Evolutionary conservation across 2,329 filamentous ascomycete species (phyloP), one percentile per base, ranked within the genome.

Genomic region (Aspergillus versicolor): DNA sequence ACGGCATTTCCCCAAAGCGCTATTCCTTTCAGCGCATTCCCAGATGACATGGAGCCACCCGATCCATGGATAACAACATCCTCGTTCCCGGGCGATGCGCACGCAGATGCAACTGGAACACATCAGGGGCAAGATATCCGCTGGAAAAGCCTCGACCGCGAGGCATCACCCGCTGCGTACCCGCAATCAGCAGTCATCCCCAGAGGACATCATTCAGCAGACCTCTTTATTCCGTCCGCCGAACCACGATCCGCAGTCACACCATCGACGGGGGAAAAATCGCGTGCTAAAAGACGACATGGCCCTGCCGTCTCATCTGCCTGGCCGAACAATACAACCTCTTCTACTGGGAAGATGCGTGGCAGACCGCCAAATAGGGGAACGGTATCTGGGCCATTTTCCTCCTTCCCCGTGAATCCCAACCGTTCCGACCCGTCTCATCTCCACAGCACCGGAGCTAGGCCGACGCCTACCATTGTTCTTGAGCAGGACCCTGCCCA

Each of bases 271-370:
- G 63, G 67, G 4, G 73, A 75, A 9, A 52, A 87, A 81, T 61
- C 73, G 15, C 70, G 71, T 12, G 60, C 68, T 15, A 70, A 69
- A 54, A 81, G 88, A 54, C 84, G 90, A 4, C 89, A 95, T 70
- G 92, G 92, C 0, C 89, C 91, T 0, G 91, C 90, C 6, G 91
- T 96, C 0, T 96, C 92, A 1, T 96, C 92, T 9, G 92, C 92
- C 1, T 97, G 92, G 92, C 86, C 88, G 54, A 85, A 85, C 61
- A 84, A 82, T 57, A 84, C 84, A 15, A 79, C 81, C 40, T 80
- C 85, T 12, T 77, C 84, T 1, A 84, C 81, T 4, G 87, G 88
- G 2, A 95, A 92, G 71, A 81, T 89, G 13, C 81, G 92, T 62
- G 92, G 92, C 6, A 81, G 92, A 58, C 92, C 92, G 42, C 90